Evolutionary conservation across 768 basidiomycete genomes (phyloP), one percentile per base, ranked within the genome.

Genomic region (Hypholoma sublateritium): DNA sequence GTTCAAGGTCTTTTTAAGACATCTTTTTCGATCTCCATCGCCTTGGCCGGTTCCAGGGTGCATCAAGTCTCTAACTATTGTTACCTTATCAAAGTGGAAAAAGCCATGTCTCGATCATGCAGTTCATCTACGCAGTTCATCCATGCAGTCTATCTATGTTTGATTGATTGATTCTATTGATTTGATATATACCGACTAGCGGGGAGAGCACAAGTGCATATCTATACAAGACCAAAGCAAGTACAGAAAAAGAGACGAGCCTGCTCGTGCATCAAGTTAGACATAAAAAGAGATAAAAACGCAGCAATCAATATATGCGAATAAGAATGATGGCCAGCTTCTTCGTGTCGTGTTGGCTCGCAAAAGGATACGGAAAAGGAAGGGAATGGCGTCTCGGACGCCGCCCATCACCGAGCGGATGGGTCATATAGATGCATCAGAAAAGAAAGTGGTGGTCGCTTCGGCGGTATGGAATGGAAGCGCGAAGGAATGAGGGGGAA

Each of bases 181-280:
- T 41, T 41, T 41, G 16, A 28, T 47, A 21, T 46, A 46, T 47
- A 47, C 59, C 60, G 63, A 54, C 60, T 61, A 47, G 63, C 56
- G 59, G 45, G 45, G 19, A 57, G 50, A 59, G 48, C 53, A 39
- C 67, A 67, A 57, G 43, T 35, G 45, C 53, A 35, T 35, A 34
- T 44, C 44, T 64, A 61, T 68, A 69, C 69, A 71, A 69, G 75
- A 61, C 72, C 65, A 67, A 58, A 72, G 72, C 74, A 74, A 66
- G 70, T 65, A 48, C 61, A 56, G 59, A 57, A 50, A 22, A 35
- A 37, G 60, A 43, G 39, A 54, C 56, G 68, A 72, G 71, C 72
- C 60, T 55, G 69, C 70, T 69, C 71, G 59, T 60, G 51, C 54
- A 57, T 50, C 48, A 58, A 66, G 35, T 57, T 59, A 60, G 54